These are phyloP conservation scores for Warburgia ugandensis DNA, from an alignment of 164 flowering plant genomes.

Conservation along the genomic window DNA sequence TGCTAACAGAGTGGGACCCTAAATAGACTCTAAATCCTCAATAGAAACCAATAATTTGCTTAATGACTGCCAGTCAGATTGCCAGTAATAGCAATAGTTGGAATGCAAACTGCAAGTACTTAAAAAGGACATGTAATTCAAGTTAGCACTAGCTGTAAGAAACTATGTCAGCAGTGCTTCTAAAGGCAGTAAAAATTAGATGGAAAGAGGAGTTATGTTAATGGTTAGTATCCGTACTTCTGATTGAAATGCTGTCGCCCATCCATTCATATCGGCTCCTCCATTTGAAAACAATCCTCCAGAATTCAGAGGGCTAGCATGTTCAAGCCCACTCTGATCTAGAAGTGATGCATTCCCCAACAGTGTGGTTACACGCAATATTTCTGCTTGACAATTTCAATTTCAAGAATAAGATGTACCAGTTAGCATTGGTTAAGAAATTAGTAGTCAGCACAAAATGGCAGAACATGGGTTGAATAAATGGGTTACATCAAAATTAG, in stretches of 20 bases:
- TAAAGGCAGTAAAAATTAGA: conserved; percentile 55
- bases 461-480: conserved; percentile 8
- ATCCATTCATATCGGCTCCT: conserved; percentile 87
- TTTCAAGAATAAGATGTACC: conserved; percentile 15
- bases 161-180: conserved; percentile 45
- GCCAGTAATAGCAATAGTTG: conserved; percentile 28
- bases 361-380: conserved; percentile 99
- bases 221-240: conserved; percentile 99
- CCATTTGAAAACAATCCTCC: conserved; percentile 95
- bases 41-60: too few species aligned
- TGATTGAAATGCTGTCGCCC: conserved; percentile 93
- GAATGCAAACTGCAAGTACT: conserved; percentile 26
- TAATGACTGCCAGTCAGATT: too few species aligned
- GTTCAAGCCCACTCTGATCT: conserved; percentile 99
- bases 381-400: conserved; percentile 73
- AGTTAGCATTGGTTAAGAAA: conserved; percentile 14
- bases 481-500: conserved; percentile 9
- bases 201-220: conserved; percentile 71
- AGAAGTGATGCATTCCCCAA: conserved; percentile 99
- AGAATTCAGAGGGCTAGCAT: conserved; percentile 88
- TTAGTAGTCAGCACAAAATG: conserved; percentile 9
- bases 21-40: too few species aligned
- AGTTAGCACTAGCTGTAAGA: conserved; percentile 45
- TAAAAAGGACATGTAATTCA: conserved; percentile 20
- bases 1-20: too few species aligned